Base-by-base conservation (phyloP, 768 basidiomycete species). In the Clitopilus passeckerianus region DNA sequence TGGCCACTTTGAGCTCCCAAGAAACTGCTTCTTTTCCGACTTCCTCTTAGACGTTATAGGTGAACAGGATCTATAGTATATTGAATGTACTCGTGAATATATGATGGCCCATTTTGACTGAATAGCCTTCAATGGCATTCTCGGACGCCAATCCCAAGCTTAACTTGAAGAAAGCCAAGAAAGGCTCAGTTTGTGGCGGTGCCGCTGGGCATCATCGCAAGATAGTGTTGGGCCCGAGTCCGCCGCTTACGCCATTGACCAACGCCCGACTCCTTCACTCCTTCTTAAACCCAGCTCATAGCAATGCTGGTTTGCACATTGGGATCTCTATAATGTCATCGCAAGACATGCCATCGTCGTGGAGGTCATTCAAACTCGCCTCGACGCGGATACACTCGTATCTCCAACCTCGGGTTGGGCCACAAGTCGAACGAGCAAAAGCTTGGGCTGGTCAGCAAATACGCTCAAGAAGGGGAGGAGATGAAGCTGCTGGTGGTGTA, bases 401-500 rank as follows among this genome's bases (percentile, higher is more conserved):
- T 50, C 6, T 50, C 46, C 46, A 50, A 50, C 46, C 46, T 18
- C 46, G 46, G 10, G 46, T 50, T 18, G 46, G 46, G 20, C 46
- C 46, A 10, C 46, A 50, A 18, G 46, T 50, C 10, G 18, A 50
- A 18, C 46, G 46, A 50, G 46, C 46, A 4, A 50, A 50, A 55
- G 78, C 82, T 23, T 90, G 88, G 86, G 85, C 86, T 4, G 79
- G 82, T 2, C 77, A 85, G 71, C 87, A 80, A 67, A 75, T 85
- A 0, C 74, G 67, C 54, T 70, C 70, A 12, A 67, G 67, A 55
- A 63, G 69, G 55, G 57, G 62, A 14, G 50, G 54, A 12, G 56
- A 54, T 34, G 62, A 66, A 27, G 64, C 53, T 37, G 52, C 57
- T 4, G 63, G 58, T 23, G 56, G 54, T 27, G 61, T 60, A 41